Conservation (phyloP, 192 early-diverging fungal genomes). For the Chytriomyces hyalinus region DNA sequence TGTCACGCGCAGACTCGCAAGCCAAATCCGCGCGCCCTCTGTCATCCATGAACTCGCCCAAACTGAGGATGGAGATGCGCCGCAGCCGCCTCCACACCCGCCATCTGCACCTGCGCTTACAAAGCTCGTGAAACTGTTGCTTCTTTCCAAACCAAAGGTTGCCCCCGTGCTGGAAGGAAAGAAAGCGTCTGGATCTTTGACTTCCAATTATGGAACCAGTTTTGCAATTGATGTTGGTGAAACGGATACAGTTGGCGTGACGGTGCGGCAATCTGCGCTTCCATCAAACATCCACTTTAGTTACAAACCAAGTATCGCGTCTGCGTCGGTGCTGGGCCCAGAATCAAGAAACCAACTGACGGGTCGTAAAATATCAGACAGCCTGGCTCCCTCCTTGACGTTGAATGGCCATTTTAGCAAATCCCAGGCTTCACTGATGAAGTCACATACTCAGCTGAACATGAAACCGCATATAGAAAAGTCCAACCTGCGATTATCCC, state of each 20-base stretch:
- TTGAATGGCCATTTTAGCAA: background rate
- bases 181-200: background rate
- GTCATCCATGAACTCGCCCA: too few species aligned
- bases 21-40: too few species aligned
- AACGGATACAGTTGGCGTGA: background rate
- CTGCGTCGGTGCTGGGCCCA: background rate
- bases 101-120: too few species aligned
- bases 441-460: too few species aligned
- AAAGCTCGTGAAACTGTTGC: background rate
- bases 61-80: too few species aligned
- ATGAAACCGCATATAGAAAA: too few species aligned
- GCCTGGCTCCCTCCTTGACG: background rate
- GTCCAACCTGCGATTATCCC: too few species aligned
- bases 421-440: background rate
- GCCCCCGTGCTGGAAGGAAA: background rate
- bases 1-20: too few species aligned
- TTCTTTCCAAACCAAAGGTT: background rate
- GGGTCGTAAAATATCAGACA: background rate
- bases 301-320: background rate
- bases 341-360: background rate
- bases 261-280: background rate
- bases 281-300: background rate
- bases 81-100: too few species aligned
- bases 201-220: background rate
- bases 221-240: background rate